Evolutionary conservation across 1,139 yeast species (phyloP), one percentile per base, ranked within the genome.

Genomic region (Williopsis jadinii): DNA sequence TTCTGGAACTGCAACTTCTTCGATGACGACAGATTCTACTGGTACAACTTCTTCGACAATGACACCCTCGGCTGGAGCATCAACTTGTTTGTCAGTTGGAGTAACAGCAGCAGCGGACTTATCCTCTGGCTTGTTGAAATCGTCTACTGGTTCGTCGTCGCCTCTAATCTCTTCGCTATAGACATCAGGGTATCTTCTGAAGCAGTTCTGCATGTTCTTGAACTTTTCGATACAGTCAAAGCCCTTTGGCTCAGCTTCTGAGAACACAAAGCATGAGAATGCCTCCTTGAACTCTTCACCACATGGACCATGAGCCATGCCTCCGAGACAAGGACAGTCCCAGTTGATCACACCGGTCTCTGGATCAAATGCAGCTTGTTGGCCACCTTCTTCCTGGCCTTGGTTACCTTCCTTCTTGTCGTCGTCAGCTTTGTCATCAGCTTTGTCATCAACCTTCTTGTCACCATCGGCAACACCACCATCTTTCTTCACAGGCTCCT

Each of bases 241-340:
- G 42, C 98, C 98, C 70, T 92, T 92, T 58, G 97, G 97, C 60
- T 92, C 99, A 43, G 85, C 83, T 60, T 84, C 88, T 11, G 97
- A 88, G 70, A 84, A 90, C 32, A 94, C 92, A 59, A 94, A 94
- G 64, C 99, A 94, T 9, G 96, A 75, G 62, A 94, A 94, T 0
- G 98, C 97, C 44, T 78, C 92, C 70, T 92, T 90, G 72, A 90
- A 92, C 66, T 92, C 97, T 61, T 86, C 95, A 43, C 98, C 98
- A 66, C 98, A 90, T 45, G 98, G 97, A 0, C 98, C 98, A 50
- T 88, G 74, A 35, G 98, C 97, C 97, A 92, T 92, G 39, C 98
- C 98, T 34, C 98, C 98, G 46, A 94, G 72, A 67, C 99, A 94
- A n/a, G 98, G 97, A 63, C 99, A 94, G 60, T 94, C 98, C 99